Evolutionary conservation across 2,329 filamentous ascomycete genomes (phyloP).

Genomic region (Cytospora paraplurivora): DNA sequence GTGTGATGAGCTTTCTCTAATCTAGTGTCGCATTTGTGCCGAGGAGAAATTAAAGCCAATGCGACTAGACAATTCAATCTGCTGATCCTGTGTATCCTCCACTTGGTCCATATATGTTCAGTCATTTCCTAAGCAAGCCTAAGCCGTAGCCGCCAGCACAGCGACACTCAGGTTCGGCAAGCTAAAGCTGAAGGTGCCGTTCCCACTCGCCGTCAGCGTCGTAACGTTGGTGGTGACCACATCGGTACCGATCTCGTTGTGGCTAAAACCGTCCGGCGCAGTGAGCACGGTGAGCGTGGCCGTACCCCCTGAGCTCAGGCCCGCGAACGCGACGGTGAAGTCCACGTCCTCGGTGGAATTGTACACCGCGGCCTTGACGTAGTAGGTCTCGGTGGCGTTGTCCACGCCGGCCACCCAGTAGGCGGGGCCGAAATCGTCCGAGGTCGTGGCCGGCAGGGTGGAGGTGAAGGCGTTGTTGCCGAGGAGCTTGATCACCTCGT

Average conservation of each 20-base stretch:
- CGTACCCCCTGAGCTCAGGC: slow-evolving; percentile 41
- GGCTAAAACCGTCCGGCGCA: slow-evolving; percentile 47
- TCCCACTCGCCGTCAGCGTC: slow-evolving; percentile 44
- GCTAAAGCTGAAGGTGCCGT: slow-evolving; percentile 54
- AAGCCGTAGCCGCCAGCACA: slow-evolving; percentile 49
- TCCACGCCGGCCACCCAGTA: slow-evolving; percentile 32
- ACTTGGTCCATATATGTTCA: too few relatives aligned
- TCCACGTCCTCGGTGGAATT: slow-evolving; percentile 53
- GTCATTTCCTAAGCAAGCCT: background rate
- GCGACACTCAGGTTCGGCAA: slow-evolving; percentile 59
- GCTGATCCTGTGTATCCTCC: background rate
- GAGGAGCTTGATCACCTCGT: slow-evolving; percentile 25
- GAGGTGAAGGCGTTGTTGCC: slow-evolving; percentile 23
- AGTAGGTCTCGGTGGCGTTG: slow-evolving; percentile 24
- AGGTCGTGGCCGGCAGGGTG: slow-evolving; percentile 19
- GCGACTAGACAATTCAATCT: too few relatives aligned
- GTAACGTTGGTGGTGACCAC: slow-evolving; percentile 48
- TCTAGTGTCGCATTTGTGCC: too few relatives aligned
- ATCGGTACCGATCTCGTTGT: slow-evolving; percentile 50
- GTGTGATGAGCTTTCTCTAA: too few relatives aligned
- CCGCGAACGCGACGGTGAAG: slow-evolving; percentile 49
- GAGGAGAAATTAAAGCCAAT: too few relatives aligned
- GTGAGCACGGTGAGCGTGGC: slow-evolving; percentile 50
- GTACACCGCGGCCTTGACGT: slow-evolving; percentile 27
- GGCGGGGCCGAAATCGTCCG: slow-evolving; percentile 23